Evolutionary conservation across 306 rosid species (phyloP), one percentile per base, ranked within the genome.

Genomic region (Vigna mungo): DNA sequence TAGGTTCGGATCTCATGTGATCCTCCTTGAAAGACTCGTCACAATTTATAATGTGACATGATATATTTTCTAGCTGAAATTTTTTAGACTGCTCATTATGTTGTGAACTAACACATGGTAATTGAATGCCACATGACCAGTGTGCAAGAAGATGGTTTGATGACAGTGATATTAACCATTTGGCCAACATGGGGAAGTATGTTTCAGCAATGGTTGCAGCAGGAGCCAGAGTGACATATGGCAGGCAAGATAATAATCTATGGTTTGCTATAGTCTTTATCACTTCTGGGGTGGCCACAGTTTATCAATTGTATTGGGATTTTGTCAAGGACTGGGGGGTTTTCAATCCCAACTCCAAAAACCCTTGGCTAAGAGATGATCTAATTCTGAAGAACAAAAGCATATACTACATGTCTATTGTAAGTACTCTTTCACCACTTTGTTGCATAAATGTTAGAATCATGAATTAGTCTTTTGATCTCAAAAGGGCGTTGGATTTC

Each of bases 111-210:
- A 87, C 68, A 46, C 32, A 11, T 67, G n/a, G 12, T 73, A 37
- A 70, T 68, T 60, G 23, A 69, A 80, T 80, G 49, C 32, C 11
- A 70, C n/a, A 73, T 27, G 78, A 17, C 10, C 63, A 96, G 99
- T 96, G 98, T 83, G 92, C 88, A 68, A 91, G 99, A 76, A 39
- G 94, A 68, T 92, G 96, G 97, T 86, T 86, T 30, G 98, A 96
- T 41, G 94, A 89, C 11, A 1, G 37, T 30, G 88, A 91, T 60
- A 84, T 83, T 41, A 25, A 46, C 34, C 92, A 96, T 64, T 85
- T 96, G 84, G 89, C 85, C 5, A 96, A 96, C 91, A 87, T 96
- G 99, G 99, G 99, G 43, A 92, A 96, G 88, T 96, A 96, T 86
- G 86, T 92, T 3, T 92, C 98, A 0, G 98, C 98, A 64, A 92